Evolutionary conservation across 768 basidiomycete genomes (phyloP).

Genomic region (Rhodotorula sphaerocarpa): DNA sequence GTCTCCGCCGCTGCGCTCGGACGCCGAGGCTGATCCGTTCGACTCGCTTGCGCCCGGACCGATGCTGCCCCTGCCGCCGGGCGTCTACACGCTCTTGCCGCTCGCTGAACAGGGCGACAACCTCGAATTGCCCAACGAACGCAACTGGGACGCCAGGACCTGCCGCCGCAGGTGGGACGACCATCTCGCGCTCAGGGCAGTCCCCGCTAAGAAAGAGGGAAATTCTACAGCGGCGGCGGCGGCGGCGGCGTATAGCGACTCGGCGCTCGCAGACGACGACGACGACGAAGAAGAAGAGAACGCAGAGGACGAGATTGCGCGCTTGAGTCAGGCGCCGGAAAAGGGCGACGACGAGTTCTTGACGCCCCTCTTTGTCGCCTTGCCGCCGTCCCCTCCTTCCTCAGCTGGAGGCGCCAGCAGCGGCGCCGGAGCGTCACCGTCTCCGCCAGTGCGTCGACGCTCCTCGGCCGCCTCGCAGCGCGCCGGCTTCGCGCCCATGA

Average conservation of each 20-base stretch:
- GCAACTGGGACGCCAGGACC: constrained; percentile 39
- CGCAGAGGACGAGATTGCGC: too few species aligned
- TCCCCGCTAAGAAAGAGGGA: background rate
- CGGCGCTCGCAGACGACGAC: constrained; percentile 20
- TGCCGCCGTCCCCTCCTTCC: background rate
- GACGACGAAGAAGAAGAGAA: constrained; percentile 6
- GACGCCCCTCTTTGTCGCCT: constrained; percentile 35
- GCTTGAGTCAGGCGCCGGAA: too few species aligned
- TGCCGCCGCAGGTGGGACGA: constrained; percentile 44
- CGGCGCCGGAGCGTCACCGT: too few species aligned
- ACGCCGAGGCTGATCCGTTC: background rate
- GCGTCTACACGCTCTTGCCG: constrained; percentile 47
- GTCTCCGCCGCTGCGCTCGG: too few species aligned
- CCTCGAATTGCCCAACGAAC: constrained; percentile 47
- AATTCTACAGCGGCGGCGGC: background rate
- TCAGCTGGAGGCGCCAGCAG: background rate
- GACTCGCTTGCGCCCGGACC: background rate
- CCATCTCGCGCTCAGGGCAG: background rate
- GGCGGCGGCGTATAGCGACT: background rate
- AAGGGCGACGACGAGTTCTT: constrained; percentile 30
- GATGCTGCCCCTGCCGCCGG: constrained; percentile 23
- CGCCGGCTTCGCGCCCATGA: constrained; percentile 51
- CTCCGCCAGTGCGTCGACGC: too few species aligned
- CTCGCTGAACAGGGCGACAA: constrained; percentile 67
- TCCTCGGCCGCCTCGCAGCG: constrained; percentile 46